phyloP scores from a whole-genome alignment of 2,329 filamentous ascomycete species.

The Ascochyta fabae region DNA sequence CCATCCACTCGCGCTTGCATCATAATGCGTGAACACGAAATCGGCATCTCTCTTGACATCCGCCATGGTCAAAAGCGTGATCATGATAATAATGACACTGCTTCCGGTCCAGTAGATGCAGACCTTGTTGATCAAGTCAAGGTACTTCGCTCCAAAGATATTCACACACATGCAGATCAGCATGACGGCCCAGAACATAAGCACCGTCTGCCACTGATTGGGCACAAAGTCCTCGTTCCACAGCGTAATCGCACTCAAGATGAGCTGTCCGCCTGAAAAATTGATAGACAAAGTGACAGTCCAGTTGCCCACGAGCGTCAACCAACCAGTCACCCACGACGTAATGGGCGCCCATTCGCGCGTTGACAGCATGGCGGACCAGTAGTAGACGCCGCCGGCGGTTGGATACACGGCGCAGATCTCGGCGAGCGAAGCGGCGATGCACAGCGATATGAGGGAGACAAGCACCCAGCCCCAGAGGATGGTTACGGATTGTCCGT shows the following conservation, averaged over 20 bases:
- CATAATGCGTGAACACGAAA: constrained; percentile 73
- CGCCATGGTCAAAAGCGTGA: constrained; percentile 68
- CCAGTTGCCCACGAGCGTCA: constrained; percentile 77
- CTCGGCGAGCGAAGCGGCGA: constrained; percentile 75
- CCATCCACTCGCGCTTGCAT: constrained; percentile 70
- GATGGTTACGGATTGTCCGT: constrained; percentile 72
- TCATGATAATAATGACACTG: constrained; percentile 72
- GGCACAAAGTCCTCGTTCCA: constrained; percentile 73
- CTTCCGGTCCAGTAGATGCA: constrained; percentile 75
- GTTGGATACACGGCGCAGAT: constrained; percentile 79
- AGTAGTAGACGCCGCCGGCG: constrained; percentile 77
- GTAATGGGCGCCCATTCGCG: constrained; percentile 70
- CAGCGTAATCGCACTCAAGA: constrained; percentile 70
- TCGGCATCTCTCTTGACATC: constrained; percentile 63
- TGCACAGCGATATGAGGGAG: constrained; percentile 69
- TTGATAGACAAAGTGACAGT: constrained; percentile 70
- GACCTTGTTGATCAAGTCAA: constrained; percentile 74
- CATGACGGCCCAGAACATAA: constrained; percentile 77
- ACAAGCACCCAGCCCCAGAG: constrained; percentile 74
- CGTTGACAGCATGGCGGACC: constrained; percentile 70
- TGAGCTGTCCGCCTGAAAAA: constrained; percentile 69
- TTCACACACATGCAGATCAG: constrained; percentile 69
- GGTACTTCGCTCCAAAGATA: constrained; percentile 65
- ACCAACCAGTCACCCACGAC: constrained; percentile 73
- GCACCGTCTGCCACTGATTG: constrained; percentile 72